These are phyloP conservation scores for Nicotiana noctiflora DNA, from an alignment of 257 asterid species.

Conservation along the genomic window DNA sequence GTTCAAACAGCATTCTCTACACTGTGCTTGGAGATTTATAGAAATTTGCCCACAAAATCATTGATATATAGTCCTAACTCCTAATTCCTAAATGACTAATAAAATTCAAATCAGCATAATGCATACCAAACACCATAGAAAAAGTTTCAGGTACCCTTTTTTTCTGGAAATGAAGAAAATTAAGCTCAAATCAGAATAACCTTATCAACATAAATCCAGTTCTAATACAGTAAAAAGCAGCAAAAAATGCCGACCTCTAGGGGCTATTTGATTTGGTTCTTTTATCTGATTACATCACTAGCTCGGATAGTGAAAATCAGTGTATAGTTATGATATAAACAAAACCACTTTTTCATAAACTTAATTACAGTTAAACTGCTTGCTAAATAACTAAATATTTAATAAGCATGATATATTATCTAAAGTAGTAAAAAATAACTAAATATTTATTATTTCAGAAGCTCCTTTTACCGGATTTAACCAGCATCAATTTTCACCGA, in stretches of 20 bases:
- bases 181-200: neutral
- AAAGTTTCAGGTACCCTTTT: neutral
- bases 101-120: conserved; percentile 5
- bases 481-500: neutral
- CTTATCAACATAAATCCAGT: neutral
- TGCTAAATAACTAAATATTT: neutral
- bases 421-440: neutral
- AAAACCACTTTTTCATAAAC: neutral
- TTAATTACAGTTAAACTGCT: neutral
- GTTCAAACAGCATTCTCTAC: neutral
- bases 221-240: neutral
- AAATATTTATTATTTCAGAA: neutral
- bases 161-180: neutral
- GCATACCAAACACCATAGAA: neutral
- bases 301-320: neutral
- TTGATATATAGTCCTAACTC: neutral
- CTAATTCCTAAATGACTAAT: neutral
- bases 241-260: neutral
- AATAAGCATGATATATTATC: neutral
- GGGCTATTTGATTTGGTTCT: neutral
- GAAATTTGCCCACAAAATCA: neutral
- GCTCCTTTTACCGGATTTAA: neutral
- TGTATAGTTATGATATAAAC: neutral
- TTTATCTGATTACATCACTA: neutral
- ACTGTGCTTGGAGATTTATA: neutral